phyloP scores from a whole-genome alignment of 805 yeast genomes.

The Blastobotrys chiropterorum region DNA sequence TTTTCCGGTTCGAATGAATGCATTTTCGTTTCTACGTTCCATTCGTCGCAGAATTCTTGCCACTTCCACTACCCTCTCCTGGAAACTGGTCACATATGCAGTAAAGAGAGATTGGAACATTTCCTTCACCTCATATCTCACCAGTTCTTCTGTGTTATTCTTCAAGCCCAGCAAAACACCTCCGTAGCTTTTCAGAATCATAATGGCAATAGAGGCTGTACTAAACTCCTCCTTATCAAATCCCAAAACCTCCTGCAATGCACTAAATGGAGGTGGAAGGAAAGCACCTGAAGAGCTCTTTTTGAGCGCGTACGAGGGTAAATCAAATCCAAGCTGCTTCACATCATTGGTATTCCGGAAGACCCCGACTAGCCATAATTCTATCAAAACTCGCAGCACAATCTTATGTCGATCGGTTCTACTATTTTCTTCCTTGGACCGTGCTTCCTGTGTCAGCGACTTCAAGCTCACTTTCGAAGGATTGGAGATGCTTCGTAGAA shows the following conservation, averaged over 20 bases:
- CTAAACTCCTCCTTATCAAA: slow-evolving; percentile 30
- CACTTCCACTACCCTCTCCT: slow-evolving; percentile 32
- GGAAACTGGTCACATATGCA: slow-evolving; percentile 45
- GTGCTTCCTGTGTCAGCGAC: slow-evolving; percentile 23
- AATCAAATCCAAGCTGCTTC: slow-evolving; percentile 24
- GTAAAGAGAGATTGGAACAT: slow-evolving; percentile 35
- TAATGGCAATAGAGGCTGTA: slow-evolving; percentile 19
- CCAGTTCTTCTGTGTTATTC: slow-evolving; percentile 4
- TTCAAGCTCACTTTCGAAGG: slow-evolving; percentile 19
- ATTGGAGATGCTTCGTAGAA: slow-evolving; percentile 24
- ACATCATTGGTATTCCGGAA: slow-evolving; percentile 42
- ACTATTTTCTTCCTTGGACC: slow-evolving; percentile 41
- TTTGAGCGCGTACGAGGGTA: slow-evolving; percentile 41
- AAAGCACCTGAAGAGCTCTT: slow-evolving; percentile 10
- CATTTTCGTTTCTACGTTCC: slow-evolving; percentile 40
- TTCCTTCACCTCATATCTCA: slow-evolving; percentile 20
- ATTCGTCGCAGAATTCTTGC: slow-evolving; percentile 34
- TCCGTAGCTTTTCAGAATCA: slow-evolving; percentile 53
- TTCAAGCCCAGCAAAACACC: slow-evolving; percentile 21
- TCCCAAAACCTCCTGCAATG: slow-evolving; percentile 41
- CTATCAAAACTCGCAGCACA: slow-evolving; percentile 48
- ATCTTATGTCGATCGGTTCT: slow-evolving; percentile 40
- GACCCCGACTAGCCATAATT: slow-evolving; percentile 52
- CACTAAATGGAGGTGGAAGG: slow-evolving; percentile 38
- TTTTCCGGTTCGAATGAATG: slow-evolving; percentile 64